phyloP scores from a whole-genome alignment of 495 filamentous ascomycete genomes.

The Neurospora sp. region DNA sequence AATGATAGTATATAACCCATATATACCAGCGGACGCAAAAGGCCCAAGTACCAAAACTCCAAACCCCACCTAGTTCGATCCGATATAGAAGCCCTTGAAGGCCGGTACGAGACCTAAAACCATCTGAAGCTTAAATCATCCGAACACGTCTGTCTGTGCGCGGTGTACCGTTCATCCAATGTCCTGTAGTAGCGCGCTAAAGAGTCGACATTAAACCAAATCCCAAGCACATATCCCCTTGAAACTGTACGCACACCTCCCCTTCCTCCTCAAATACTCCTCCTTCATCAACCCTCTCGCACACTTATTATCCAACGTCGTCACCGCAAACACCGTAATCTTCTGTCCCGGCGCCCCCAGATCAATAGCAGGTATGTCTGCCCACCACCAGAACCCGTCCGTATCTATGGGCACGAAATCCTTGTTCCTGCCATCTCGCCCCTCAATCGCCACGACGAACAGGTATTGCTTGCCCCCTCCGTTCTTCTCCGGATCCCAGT shows the following conservation, averaged over 20 bases:
- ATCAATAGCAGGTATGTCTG: slow-evolving; percentile 53
- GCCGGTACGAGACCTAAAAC: neutral
- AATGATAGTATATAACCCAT: neutral
- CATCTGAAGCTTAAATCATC: neutral
- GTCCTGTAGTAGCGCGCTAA: neutral
- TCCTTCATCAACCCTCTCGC: slow-evolving; percentile 56
- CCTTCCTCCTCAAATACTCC: slow-evolving; percentile 54
- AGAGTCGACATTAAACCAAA: slow-evolving; percentile 31
- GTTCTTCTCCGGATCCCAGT: slow-evolving; percentile 62
- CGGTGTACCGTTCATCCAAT: neutral
- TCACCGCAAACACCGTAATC: slow-evolving; percentile 51
- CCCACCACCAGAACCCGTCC: slow-evolving; percentile 64
- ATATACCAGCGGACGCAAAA: neutral
- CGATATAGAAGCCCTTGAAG: neutral
- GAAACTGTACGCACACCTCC: slow-evolving; percentile 51
- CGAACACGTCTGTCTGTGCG: neutral
- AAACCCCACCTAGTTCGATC: neutral
- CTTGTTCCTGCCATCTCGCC: slow-evolving; percentile 57
- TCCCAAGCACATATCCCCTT: slow-evolving; percentile 59
- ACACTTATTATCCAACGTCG: slow-evolving; percentile 50
- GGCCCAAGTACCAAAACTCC: neutral
- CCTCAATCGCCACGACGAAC: slow-evolving; percentile 55
- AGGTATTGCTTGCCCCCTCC: slow-evolving; percentile 52
- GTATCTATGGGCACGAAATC: slow-evolving; percentile 52
- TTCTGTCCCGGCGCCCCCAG: slow-evolving; percentile 62